phyloP scores from a whole-genome alignment of 805 yeast species.

The Lipomyces anomalus region DNA sequence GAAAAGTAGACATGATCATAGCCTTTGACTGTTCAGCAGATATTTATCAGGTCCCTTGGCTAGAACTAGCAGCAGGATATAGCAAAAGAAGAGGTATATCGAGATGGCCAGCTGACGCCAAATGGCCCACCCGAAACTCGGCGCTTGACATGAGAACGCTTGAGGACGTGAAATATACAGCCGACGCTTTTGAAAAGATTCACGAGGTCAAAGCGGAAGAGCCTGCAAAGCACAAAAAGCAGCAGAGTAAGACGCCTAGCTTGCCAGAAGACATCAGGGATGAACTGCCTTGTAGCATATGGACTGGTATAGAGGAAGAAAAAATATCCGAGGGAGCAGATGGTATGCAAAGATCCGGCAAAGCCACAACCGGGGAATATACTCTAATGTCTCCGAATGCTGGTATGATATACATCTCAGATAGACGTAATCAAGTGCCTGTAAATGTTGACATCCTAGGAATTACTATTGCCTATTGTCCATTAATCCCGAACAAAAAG shows the following conservation, averaged over 20 bases:
- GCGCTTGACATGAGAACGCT: constrained; percentile 5
- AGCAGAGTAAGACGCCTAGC: neutral
- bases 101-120: constrained; percentile 26
- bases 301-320: constrained; percentile 17
- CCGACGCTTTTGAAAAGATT: constrained; percentile 2
- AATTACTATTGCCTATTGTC: constrained; percentile 26
- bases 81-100: constrained; percentile 22
- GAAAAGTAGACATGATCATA: constrained; percentile 53
- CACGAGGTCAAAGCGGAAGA: constrained; percentile 1
- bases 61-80: constrained; percentile 25
- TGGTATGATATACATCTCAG: neutral
- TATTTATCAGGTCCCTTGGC: constrained; percentile 27
- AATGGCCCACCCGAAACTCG: constrained; percentile 9
- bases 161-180: constrained; percentile 4
- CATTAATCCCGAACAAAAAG: constrained; percentile 22
- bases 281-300: constrained; percentile 13
- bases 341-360: neutral
- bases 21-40: constrained; percentile 52
- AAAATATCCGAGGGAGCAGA: neutral
- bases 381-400: constrained; percentile 1
- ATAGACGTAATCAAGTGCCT: neutral
- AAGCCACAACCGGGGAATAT: constrained; percentile 2
- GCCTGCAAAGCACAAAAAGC: neutral
- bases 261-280: neutral
- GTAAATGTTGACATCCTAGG: constrained; percentile 5